Conservation (phyloP, 192 early-diverging fungal species). For the Podila clonocystis region DNA sequence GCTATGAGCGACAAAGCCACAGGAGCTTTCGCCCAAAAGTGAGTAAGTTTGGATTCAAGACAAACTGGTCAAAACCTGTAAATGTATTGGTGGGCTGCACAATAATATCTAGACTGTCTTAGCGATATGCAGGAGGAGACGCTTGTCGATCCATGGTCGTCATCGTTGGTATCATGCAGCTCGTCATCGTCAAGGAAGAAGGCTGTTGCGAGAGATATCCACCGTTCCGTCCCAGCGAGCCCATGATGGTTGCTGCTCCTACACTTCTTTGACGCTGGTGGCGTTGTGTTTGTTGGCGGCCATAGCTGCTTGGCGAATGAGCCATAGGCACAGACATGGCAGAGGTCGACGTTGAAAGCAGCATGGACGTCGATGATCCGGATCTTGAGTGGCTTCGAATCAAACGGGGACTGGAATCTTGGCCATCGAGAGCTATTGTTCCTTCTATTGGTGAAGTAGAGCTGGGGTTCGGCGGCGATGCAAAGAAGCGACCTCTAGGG, state of each 20-base stretch:
- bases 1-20: too few species aligned
- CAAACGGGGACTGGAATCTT: slow-evolving; percentile 16
- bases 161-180: not conserved
- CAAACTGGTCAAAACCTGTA: too few species aligned
- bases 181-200: slow-evolving; percentile 9
- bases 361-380: slow-evolving; percentile 16
- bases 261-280: slow-evolving; percentile 31
- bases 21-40: too few species aligned
- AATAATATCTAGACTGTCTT: not conserved
- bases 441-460: slow-evolving; percentile 1
- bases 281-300: not conserved
- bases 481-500: slow-evolving; percentile 3
- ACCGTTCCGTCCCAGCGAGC: slow-evolving; percentile 38
- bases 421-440: slow-evolving; percentile 4
- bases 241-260: slow-evolving; percentile 33
- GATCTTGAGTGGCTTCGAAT: slow-evolving; percentile 8
- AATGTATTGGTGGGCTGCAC: too few species aligned
- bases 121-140: slow-evolving; percentile 31
- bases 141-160: not conserved
- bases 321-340: not conserved
- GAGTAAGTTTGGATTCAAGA: too few species aligned
- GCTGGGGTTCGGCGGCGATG: slow-evolving; percentile 7
- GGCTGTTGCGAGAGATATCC: slow-evolving; percentile 44
- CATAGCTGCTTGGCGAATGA: slow-evolving; percentile 6
- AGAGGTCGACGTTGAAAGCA: slow-evolving; percentile 21